phyloP scores from a whole-genome alignment of 2,329 filamentous ascomycete genomes.

The Fusarium napiforme region DNA sequence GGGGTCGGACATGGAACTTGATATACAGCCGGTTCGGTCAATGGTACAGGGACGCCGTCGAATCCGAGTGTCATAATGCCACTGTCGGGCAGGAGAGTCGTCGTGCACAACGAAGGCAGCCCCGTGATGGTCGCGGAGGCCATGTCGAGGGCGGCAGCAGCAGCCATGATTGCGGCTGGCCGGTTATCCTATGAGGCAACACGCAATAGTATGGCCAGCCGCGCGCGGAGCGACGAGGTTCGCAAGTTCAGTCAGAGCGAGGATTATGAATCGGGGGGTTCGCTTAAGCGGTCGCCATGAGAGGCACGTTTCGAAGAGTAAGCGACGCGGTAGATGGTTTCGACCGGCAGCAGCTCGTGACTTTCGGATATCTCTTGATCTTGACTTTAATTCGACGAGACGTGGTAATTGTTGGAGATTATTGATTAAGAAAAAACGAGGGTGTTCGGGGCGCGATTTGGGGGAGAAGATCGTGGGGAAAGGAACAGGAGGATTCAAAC shows the following conservation, averaged over 20 bases:
- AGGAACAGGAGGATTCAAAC: constrained; percentile 23
- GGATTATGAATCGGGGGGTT: background rate
- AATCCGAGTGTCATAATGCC: constrained; percentile 62
- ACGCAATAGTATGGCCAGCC: constrained; percentile 42
- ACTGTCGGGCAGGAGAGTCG: constrained; percentile 56
- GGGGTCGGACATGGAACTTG: constrained; percentile 47
- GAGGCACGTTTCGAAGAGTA: constrained; percentile 1
- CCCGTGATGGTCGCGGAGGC: constrained; percentile 45
- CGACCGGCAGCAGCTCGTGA: background rate
- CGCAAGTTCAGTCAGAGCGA: constrained; percentile 18
- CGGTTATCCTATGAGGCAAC: constrained; percentile 30
- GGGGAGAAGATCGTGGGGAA: constrained; percentile 23
- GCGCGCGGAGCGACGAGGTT: constrained; percentile 38
- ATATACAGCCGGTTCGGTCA: constrained; percentile 69
- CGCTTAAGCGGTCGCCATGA: constrained; percentile 40
- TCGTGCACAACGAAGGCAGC: constrained; percentile 52
- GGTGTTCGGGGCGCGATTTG: constrained; percentile 26
- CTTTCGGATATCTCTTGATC: background rate
- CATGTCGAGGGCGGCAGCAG: constrained; percentile 31
- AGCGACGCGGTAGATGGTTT: background rate
- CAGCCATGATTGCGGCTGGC: constrained; percentile 44
- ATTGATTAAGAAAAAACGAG: constrained; percentile 16
- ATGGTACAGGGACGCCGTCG: constrained; percentile 64
- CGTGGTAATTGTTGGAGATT: background rate
- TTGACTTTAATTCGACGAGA: background rate